Evolutionary conservation across 2,329 filamentous ascomycete species (phyloP), one percentile per base, ranked within the genome.

Genomic region (Fusarium sublunatum): DNA sequence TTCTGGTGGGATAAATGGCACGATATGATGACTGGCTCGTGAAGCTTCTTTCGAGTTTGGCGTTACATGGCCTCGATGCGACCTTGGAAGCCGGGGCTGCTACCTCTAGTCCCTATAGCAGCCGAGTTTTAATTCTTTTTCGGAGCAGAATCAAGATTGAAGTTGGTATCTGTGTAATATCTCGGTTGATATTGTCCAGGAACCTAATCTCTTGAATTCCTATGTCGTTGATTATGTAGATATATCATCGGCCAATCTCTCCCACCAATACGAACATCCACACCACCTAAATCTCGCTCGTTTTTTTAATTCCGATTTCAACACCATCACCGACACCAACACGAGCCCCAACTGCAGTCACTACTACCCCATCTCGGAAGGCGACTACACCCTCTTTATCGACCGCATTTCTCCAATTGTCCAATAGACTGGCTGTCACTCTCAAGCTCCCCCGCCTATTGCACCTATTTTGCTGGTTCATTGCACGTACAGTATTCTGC

Each of bases 311-410:
- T 43, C 58, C 42, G 32, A 54, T 52, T 50, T 54, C 61, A 63
- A 59, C 61, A 63, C 57, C 62, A 55, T 47, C 48, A 51, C 44
- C 46, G 19, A 61, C 24, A 9, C 57, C 53, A 65, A 65, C 61
- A 65, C 61, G 62, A 65, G 63, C 60, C 47, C 46, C 51, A 57
- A 64, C 53, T 65, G 48, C 38, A 34, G 32, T 63, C 26, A 45
- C 34, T 62, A 41, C 39, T 46, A 61, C 40, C 46, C 47, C 26
- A 46, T 51, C 51, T 51, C 38, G 50, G 42, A 46, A 43, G 35
- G 36, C 45, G 22, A 58, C 45, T 50, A 49, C 60, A 64, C 61
- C 61, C 31, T 57, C 42, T 55, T 55, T 43, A 29, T 15, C 15
- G 15, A n/a, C 25, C 13, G 43, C 58, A 38, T 42, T 29, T 39